Base-by-base conservation (phyloP, 495 filamentous ascomycete genomes). In the Jackrogersella multiformis region DNA sequence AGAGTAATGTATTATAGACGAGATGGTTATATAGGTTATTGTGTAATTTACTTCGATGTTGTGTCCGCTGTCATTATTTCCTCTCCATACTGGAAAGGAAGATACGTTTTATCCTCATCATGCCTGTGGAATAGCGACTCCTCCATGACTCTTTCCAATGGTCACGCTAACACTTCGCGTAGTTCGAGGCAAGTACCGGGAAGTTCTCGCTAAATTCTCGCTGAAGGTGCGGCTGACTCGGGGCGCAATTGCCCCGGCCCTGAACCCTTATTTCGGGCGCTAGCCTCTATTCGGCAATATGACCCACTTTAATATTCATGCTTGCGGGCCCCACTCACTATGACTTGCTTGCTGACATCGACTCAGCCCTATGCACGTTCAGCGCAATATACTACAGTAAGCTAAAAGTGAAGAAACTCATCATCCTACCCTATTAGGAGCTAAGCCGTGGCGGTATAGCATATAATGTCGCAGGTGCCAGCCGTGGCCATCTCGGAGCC, bases 121-220 rank as follows among this genome's bases (percentile, higher is more conserved):
- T 20, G 26, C 36, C 21, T 30, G 1, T 23, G 9, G 9, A 20
- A n/a, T n/a, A n/a, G n/a, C n/a, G n/a, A n/a, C n/a, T n/a, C n/a
- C n/a, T n/a, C 0, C 0, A 12, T 35, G 24, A 52, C 57, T 61
- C 35, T 18, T 53, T 13, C 30, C 16, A 23, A 30, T 24, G n/a
- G 7, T 23, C 30, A 21, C 2, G 13, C 6, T 32, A 32, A 9
- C 4, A 32, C 4, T 15, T 53, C 18, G 18, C 32, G 6, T 36
- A 23, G 18, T 23, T 53, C 16, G 9, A 35, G 49, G 32, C 26
- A 51, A 12, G 2, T 9, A 13, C 28, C 39, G n/a, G 48, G 3
- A 46, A 39, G 32, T 64, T 56, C 35, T 64, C 60, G 60, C 49
- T 26, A n/a, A 39, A 26, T 63, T 63, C 41, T 63, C 60, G 51